Base-by-base conservation (phyloP, 805 yeast species). In the Candida saitoana region DNA sequence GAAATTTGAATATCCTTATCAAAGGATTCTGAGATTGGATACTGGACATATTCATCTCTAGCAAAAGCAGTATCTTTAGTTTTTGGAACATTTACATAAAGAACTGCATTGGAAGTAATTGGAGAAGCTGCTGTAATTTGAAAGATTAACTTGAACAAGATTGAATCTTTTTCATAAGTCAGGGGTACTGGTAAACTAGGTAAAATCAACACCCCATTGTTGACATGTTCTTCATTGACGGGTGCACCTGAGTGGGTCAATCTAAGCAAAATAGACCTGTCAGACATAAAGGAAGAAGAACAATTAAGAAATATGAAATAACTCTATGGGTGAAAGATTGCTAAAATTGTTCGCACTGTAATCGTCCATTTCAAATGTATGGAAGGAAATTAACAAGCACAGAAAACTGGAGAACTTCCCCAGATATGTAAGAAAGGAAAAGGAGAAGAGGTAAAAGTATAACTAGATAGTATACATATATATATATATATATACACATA, bases 71-170 rank as follows among this genome's bases (percentile, higher is more conserved):
- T 61, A 3, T 51, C 49, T 4, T 51, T 46, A 14, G 56, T 52
- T 2, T 71, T 67, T 1, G 95, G 95, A 11, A 80, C 75, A 61
- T 90, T 90, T 36, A 87, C 79, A 78, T 82, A 77, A 24, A 91
- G 69, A 5, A 70, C 65, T 4, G 93, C 96, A 24, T 80, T 78
- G 52, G 85, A 77, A 7, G 87, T 70, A 12, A 88, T 77, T 12
- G 77, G 74, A 5, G 91, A 75, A 8, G 95, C 87, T 2, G 96
- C 93, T 29, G 82, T 79, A 44, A 91, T 65, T 41, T 76, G 74
- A 45, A 91, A 68, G 34, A 80, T 71, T 39, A 91, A 66, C 11
- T 62, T 54, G 52, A 72, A 77, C 24, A 80, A 52, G 3, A 69
- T 67, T 39, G 74, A 74, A 2, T 64, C 70, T 7, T 49, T 40